These are phyloP conservation scores for Nymphaea thermarum DNA, from an alignment of 164 flowering plant genomes.

Conservation along the genomic window DNA sequence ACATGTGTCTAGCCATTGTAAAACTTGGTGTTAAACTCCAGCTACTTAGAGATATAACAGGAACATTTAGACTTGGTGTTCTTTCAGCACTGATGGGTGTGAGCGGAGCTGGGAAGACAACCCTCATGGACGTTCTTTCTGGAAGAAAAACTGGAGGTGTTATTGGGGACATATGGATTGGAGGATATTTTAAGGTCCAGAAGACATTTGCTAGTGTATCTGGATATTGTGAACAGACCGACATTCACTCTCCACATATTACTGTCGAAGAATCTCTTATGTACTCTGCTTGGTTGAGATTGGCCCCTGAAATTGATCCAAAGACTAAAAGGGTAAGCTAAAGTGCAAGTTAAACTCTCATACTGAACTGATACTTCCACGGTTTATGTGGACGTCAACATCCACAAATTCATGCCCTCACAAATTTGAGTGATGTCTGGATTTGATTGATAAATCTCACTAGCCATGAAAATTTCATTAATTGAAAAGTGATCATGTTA, in stretches of 20 bases:
- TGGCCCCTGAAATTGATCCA: constrained; percentile 9
- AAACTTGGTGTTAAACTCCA: too few species aligned
- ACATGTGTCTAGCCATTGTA: too few species aligned
- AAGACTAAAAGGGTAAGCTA: constrained; percentile 10
- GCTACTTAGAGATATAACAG: constrained; percentile 36
- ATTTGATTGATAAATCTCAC: too few species aligned
- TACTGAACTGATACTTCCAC: too few species aligned
- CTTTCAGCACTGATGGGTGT: constrained; percentile 59
- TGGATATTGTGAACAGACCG: constrained; percentile 47
- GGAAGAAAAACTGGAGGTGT: constrained; percentile 41
- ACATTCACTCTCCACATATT: constrained; percentile 43
- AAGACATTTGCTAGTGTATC: constrained; percentile 44
- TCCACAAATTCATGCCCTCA: too few species aligned
- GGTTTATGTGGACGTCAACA: too few species aligned
- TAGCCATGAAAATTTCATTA: too few species aligned
- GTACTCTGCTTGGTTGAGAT: constrained; percentile 32
- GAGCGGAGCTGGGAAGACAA: constrained; percentile 60
- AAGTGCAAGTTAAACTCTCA: not conserved
- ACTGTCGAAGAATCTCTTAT: constrained; percentile 39
- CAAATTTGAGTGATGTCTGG: too few species aligned
- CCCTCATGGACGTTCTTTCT: constrained; percentile 49
- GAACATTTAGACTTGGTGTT: constrained; percentile 43
- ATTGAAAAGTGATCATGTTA: too few species aligned
- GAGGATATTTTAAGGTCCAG: constrained; percentile 44
- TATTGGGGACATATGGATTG: constrained; percentile 30